These are phyloP conservation scores for Halenospora varia DNA, from an alignment of 495 filamentous ascomycete genomes.

Conservation along the genomic window DNA sequence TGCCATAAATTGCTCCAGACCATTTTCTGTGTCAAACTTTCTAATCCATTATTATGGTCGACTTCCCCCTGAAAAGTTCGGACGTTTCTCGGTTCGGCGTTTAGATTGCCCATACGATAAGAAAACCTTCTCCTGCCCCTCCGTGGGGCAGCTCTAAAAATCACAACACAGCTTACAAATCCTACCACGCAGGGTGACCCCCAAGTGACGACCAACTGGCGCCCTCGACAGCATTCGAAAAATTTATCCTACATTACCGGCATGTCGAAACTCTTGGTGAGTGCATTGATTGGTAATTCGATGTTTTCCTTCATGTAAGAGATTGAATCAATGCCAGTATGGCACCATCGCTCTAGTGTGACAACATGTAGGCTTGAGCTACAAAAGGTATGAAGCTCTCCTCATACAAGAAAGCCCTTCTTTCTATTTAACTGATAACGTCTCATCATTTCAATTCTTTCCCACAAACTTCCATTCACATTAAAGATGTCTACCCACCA, in stretches of 20 bases:
- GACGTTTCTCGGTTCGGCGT: not conserved
- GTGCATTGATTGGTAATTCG: no score
- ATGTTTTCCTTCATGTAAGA: not conserved
- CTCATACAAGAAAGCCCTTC: no score
- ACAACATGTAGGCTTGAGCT: not conserved
- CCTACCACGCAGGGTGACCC: no score
- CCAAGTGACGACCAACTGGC: no score
- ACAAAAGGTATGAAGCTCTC: no score
- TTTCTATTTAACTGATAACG: not conserved
- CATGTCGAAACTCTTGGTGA: no score
- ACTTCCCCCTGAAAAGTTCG: no score
- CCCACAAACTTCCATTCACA: not conserved
- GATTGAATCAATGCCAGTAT: not conserved
- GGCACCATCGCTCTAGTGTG: not conserved
- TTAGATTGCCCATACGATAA: not conserved
- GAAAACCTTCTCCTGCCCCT: not conserved
- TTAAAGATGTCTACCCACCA: slow-evolving; percentile 19
- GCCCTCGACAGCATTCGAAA: no score
- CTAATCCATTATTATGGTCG: not conserved
- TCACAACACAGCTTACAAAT: not conserved
- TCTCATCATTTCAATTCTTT: not conserved
- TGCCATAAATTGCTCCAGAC: no score
- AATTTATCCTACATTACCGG: no score
- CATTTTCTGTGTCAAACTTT: not conserved
- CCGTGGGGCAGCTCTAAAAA: not conserved